Conservation (phyloP, 1,284 basidiomycete species). For the Microstroma glucosiphilum region DNA sequence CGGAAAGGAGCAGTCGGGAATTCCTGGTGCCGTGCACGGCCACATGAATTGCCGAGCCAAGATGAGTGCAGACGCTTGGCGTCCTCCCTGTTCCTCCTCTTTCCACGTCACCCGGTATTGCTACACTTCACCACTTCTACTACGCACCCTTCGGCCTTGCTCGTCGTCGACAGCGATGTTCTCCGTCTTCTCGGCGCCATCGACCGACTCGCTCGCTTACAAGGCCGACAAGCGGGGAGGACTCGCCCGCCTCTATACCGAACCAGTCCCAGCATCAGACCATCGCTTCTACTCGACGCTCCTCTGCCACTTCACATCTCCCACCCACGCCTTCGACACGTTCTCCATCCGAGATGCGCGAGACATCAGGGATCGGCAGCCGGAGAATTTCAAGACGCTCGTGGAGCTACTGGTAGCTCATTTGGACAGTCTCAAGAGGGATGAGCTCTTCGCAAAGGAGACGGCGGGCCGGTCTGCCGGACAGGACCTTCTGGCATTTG, state of each 20-base stretch:
- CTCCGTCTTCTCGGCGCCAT: neutral
- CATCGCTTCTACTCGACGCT: slow-evolving; percentile 3
- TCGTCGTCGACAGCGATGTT: neutral
- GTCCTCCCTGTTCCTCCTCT: too few species aligned
- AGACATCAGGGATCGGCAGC: slow-evolving; percentile 18
- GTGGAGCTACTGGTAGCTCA: slow-evolving; percentile 41
- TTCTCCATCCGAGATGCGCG: slow-evolving; percentile 35
- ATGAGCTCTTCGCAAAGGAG: slow-evolving; percentile 25
- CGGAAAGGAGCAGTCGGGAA: too few species aligned
- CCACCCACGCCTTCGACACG: slow-evolving; percentile 22
- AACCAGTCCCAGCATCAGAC: neutral
- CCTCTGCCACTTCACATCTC: slow-evolving; percentile 1
- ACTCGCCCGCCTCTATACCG: neutral
- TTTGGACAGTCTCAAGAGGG: slow-evolving; percentile 38
- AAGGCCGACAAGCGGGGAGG: neutral
- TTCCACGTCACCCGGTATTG: too few species aligned
- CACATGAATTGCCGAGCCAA: too few species aligned
- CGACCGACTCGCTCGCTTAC: slow-evolving; percentile 3
- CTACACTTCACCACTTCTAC: too few species aligned
- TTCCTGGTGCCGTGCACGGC: too few species aligned
- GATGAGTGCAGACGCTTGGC: too few species aligned
- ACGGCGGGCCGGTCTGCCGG: slow-evolving; percentile 18
- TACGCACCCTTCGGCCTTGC: too few species aligned
- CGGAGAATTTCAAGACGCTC: slow-evolving; percentile 42
- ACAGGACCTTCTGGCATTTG: slow-evolving; percentile 1